Base-by-base conservation (phyloP, 805 yeast genomes). In the Debaryomyces hansenii region DNA sequence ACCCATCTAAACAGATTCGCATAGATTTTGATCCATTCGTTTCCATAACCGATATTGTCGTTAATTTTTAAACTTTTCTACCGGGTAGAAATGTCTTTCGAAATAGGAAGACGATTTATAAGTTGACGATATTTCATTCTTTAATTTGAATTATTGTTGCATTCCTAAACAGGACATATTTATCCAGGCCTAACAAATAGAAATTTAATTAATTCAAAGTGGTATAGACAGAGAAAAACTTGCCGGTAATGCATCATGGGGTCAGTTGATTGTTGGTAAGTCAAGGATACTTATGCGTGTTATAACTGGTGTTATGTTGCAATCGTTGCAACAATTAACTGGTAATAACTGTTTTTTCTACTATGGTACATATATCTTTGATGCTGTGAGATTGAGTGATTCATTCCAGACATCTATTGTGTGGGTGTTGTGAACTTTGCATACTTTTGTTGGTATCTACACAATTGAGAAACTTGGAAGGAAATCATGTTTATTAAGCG, bases 241-340 rank as follows among this genome's bases (percentile, higher is more conserved):
- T 49, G 87, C 85, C 29, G 89, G 89, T 59, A 67, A 68, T 42
- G 88, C 88, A 5, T 62, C 82, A 2, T 84, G 88, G 87, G 68
- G 65, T 39, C 86, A 84, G 58, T 75, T 82, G 44, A 56, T 84
- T 50, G 73, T 77, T 24, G 89, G 90, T 52, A 64, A 77, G 56
- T 89, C 89, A 58, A 80, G 75, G 72, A 75, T 83, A 53, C 66
- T 76, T 62, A 64, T 69, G 53, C 70, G 89, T 63, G 65, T 84
- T 32, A 33, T 77, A 34, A 67, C 81, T 53, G 90, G 90, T 57
- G 63, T 80, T 29, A 57, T 76, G 59, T 69, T 84, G 43, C 86
- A 83, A 79, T 60, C 67, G 29, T 71, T 79, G 52, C 85, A 82
- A 57, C 85, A 81, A 59, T 67, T 74, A 40, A 72, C 80, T 18